These are phyloP conservation scores for Sporothrix pseudoabietina DNA, from an alignment of 2,329 filamentous ascomycete genomes.

Conservation along the genomic window DNA sequence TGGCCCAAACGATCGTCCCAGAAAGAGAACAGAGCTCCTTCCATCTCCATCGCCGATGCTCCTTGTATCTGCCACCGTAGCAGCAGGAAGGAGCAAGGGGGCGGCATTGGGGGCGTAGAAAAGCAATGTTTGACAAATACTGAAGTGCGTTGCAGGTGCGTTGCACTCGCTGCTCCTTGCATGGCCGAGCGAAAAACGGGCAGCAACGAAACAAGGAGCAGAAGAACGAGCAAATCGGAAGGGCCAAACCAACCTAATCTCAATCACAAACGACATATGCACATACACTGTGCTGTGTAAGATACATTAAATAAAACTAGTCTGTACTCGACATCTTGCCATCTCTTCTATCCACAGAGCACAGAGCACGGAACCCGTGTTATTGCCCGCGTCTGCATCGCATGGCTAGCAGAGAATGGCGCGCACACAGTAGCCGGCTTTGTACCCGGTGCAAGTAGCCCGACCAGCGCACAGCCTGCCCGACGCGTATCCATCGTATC, in stretches of 20 bases:
- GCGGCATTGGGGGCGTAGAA: neutral
- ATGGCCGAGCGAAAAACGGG: neutral
- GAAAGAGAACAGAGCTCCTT: neutral
- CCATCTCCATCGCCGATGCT: slow-evolving; percentile 18
- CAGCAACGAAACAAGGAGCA: too few relatives aligned
- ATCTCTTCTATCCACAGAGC: neutral
- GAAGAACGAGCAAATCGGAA: neutral
- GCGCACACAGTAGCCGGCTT: neutral
- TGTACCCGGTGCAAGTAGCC: neutral
- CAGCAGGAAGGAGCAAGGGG: neutral
- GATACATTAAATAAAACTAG: too few relatives aligned
- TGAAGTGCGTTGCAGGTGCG: neutral
- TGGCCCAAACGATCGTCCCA: neutral
- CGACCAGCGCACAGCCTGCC: neutral
- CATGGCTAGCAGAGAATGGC: neutral
- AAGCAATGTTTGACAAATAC: slow-evolving; percentile 13
- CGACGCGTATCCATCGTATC: neutral
- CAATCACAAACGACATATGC: neutral
- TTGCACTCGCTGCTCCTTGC: slow-evolving; percentile 9
- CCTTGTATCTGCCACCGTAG: slow-evolving; percentile 9
- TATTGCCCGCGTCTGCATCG: neutral
- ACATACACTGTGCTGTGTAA: neutral
- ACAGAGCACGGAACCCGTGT: too few relatives aligned
- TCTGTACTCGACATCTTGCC: neutral
- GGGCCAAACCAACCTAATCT: neutral